phyloP scores from a whole-genome alignment of 1,284 basidiomycete genomes.

The Cryptococcus floricola region DNA sequence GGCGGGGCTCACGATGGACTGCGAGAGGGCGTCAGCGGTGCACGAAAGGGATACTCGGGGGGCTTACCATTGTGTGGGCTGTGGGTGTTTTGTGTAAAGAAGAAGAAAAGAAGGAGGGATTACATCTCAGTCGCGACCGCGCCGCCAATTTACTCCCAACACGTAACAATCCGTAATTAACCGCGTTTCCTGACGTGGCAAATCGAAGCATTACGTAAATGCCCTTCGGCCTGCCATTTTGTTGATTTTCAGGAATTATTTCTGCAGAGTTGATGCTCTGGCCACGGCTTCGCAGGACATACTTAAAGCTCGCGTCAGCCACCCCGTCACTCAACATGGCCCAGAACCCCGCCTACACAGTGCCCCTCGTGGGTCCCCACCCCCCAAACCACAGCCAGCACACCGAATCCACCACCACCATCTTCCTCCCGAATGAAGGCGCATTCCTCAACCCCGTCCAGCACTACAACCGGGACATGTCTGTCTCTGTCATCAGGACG shows the following conservation, averaged over 20 bases:
- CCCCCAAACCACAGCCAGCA: slow-evolving; percentile 75
- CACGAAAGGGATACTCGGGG: neutral
- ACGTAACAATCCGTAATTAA: neutral
- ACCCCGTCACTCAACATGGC: slow-evolving; percentile 1
- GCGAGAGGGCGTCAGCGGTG: slow-evolving; percentile 4
- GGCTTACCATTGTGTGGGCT: slow-evolving; percentile 7
- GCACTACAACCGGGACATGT: slow-evolving; percentile 95
- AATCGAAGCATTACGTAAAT: neutral
- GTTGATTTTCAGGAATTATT: neutral
- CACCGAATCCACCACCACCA: slow-evolving; percentile 78
- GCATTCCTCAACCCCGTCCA: slow-evolving; percentile 97
- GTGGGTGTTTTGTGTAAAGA: neutral
- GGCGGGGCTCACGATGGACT: slow-evolving; percentile 40
- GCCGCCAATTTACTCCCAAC: neutral
- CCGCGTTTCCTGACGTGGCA: neutral
- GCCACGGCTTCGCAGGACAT: neutral
- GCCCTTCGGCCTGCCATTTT: neutral
- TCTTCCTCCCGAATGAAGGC: slow-evolving; percentile 69
- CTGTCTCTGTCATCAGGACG: slow-evolving; percentile 81
- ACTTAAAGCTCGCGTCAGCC: neutral
- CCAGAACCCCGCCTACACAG: slow-evolving; percentile 24
- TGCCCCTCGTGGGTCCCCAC: slow-evolving; percentile 46
- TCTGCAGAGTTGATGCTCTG: neutral
- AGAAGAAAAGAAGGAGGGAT: neutral
- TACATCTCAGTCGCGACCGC: neutral